Percentiles rank a stretch among this genome's conserved stretches.
phyloP scores from a whole-genome alignment of 768 basidiomycete species.

The Suillus alpinus region DNA sequence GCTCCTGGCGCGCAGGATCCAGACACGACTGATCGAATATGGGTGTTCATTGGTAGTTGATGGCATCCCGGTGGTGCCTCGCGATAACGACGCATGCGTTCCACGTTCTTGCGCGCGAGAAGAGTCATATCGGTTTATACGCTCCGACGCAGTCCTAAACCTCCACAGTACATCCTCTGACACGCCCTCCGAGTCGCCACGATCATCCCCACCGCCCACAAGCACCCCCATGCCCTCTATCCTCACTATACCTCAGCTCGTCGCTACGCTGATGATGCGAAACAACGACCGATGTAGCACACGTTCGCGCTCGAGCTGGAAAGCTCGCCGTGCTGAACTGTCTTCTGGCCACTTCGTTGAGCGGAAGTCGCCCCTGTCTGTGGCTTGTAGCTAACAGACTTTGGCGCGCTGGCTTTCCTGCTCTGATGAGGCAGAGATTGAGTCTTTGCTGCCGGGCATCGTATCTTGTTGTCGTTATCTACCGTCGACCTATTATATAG shows the following conservation, averaged over 20 bases:
- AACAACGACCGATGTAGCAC: constrained; percentile 21
- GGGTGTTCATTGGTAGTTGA: constrained; percentile 20
- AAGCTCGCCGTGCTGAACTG: constrained; percentile 5
- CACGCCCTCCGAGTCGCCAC: constrained; percentile 2
- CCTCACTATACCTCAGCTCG: constrained; percentile 31
- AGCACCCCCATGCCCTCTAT: constrained; percentile 11
- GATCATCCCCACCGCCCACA: constrained; percentile 7
- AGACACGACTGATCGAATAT: constrained; percentile 28
- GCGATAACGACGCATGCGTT: constrained; percentile 1
- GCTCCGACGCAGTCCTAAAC: constrained; percentile 21
- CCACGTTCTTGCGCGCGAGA: neutral
- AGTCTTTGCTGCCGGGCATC: neutral
- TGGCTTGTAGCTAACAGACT: constrained; percentile 17
- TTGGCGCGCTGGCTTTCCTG: neutral
- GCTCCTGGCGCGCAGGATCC: constrained; percentile 31
- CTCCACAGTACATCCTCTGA: neutral
- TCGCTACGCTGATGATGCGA: constrained; percentile 27
- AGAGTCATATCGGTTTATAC: neutral
- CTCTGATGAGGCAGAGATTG: neutral
- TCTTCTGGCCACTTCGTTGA: constrained; percentile 10
- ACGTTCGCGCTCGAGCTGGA: constrained; percentile 15
- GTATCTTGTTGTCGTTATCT: neutral
- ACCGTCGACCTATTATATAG: neutral
- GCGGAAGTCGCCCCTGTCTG: constrained; percentile 26
- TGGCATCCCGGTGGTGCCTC: neutral